phyloP scores from a whole-genome alignment of 768 basidiomycete genomes.

The Leucocoprinus birnbaumii region DNA sequence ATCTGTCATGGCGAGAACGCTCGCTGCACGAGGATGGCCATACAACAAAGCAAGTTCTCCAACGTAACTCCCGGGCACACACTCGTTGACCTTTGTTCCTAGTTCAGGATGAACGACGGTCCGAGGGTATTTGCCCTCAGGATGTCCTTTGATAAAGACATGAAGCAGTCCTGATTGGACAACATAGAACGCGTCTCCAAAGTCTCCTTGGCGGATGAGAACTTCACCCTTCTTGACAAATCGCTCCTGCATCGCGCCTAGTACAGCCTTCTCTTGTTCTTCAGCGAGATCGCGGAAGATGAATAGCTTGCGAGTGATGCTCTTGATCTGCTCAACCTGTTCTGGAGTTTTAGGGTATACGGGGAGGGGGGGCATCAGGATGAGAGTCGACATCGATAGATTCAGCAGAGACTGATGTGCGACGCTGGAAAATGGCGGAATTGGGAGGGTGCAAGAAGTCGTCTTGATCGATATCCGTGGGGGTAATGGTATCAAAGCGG shows the following conservation, averaged over 20 bases:
- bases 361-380: slow-evolving; percentile 65
- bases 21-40: slow-evolving; percentile 93
- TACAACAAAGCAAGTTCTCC: slow-evolving; percentile 99
- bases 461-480: slow-evolving; percentile 46
- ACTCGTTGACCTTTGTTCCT: slow-evolving; percentile 83
- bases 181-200: slow-evolving; percentile 97
- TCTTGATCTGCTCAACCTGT: slow-evolving; percentile 85
- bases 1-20: slow-evolving; percentile 79
- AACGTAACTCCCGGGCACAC: slow-evolving; percentile 82
- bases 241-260: slow-evolving; percentile 94
- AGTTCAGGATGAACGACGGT: slow-evolving; percentile 66
- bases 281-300: slow-evolving; percentile 96
- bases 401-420: slow-evolving; percentile 95
- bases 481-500: slow-evolving; percentile 45
- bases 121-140: slow-evolving; percentile 54
- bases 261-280: slow-evolving; percentile 89
- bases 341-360: slow-evolving; percentile 76
- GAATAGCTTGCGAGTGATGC: slow-evolving; percentile 85
- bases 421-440: slow-evolving; percentile 81
- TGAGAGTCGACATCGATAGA: slow-evolving; percentile 82
- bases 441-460: slow-evolving; percentile 74
- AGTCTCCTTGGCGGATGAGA: slow-evolving; percentile 96
- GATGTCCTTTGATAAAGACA: slow-evolving; percentile 54
- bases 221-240: slow-evolving; percentile 69
- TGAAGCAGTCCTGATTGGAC: slow-evolving; percentile 87